Base-by-base conservation (phyloP, 2,329 filamentous ascomycete genomes). In the Sclerotinia nivalis region DNA sequence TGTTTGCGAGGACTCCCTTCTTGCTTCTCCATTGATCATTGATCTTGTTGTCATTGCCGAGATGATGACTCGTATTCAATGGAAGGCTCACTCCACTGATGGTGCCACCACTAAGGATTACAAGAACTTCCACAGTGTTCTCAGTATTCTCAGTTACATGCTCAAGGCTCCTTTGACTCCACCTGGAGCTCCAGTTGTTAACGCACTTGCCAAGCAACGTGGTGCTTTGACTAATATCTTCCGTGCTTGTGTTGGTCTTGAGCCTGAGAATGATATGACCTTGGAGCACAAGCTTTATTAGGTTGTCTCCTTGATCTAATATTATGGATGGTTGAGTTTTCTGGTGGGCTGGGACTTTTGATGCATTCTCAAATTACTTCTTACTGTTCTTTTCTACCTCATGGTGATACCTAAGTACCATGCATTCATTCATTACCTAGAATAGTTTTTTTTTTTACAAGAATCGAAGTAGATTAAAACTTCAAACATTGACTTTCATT, bases 91-190 rank as follows among this genome's bases (percentile, higher is more conserved):
- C 70, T 83, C 84, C 54, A 83, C 79, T 72, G 84, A 84, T 72
- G 86, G 83, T 68, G 83, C 78, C 71, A 80, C 79, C 74, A 85
- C 84, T 69, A 85, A 85, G 72, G 91, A 93, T 67, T 99, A 90
- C 86, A 93, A 92, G 86, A 91, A 90, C 79, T 98, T 99, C 88
- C 96, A 99, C 85, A 95, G 91, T 80, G 96, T 99, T 55, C 89
- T 99, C 72, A 97, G 93, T 84, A 89, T 99, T 73, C 89, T 99
- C 77, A 97, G 93, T 87, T 99, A 97, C 86, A 99, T 99, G 96
- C 91, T 99, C 79, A 90, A 96, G 89, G 96, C 96, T 69, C 96
- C 96, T 52, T 82, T 98, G 81, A 97, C 94, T 50, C 96, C 96
- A 62, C 91, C 95, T 1, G 96, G 96, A 75, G 97, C 96, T 15